Base-by-base conservation (phyloP, 2,329 filamentous ascomycete species). In the Hypoxylon sp. region DNA sequence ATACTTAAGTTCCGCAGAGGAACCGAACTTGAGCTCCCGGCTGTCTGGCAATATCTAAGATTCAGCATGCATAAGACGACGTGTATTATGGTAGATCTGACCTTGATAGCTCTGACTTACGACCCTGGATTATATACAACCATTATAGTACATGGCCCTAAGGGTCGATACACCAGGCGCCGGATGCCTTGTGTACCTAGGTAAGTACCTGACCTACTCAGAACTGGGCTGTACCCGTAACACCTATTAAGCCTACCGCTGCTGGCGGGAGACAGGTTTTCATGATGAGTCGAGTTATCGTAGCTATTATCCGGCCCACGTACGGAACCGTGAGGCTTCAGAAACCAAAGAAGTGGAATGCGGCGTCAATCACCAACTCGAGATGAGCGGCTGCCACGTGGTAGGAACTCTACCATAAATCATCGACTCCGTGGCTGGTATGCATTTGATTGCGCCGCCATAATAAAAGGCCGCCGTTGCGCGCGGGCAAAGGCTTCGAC, bases 401-500 rank as follows among this genome's bases (percentile, higher is more conserved):
- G 38, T 38, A 33, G 3, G 29, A 20, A n/a, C n/a, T n/a, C n/a
- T n/a, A n/a, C 3, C 29, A 24, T 15, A 24, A 35, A 31, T 61
- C 65, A 71, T 67, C 68, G 65, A 41, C 58, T 50, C 51, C 68
- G 66, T 15, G 75, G 71, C 56, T 74, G 76, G 68, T 78, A 80
- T 29, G 75, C 73, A 47, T 72, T 69, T 17, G 76, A 68, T 26
- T 75, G 73, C 27, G 74, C 69, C 0, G 75, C 68, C 73, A 85
- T 81, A 63, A 96, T 86, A 69, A 94, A 86, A 20, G 93, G 91
- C 62, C 86, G 84, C 69, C 89, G 82, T 67, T 88, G 87, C 47
- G 90, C 87, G 73, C 86, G 85, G 67, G 86, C 84, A 78, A 94
- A 97, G 55, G 90, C 86, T 73, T 92, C 85, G 66, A 87, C 83